Base-by-base conservation (phyloP, 169 alveolate species). In the Eimeria maxima region DNA sequence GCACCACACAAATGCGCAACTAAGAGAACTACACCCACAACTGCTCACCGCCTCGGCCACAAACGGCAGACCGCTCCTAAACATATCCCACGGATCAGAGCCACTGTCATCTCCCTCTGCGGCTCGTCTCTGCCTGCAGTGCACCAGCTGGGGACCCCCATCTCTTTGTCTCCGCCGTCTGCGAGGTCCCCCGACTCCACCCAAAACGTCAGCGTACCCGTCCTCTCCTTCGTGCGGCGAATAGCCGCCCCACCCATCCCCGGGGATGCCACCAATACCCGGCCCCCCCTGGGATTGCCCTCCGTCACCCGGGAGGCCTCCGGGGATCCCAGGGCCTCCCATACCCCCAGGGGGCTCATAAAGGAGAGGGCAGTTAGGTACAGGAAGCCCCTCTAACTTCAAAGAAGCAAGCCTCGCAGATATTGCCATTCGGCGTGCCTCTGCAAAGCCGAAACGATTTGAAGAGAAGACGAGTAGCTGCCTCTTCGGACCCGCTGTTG, bases 391-490 rank as follows among this genome's bases (percentile, higher is more conserved):
- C 89, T 78, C 89, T 42, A 78, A 47, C 63, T 78, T 78, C 13
- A 91, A 57, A 4, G 95, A 91, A n/a, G 69, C 74, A 71, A 91
- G 63, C 45, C 95, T 65, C 5, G 95, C 95, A 45, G 67, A 83
- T 24, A 91, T 76, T 33, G 95, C 95, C 95, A 91, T 73, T 42
- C 76, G 63, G 63, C 95, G 76, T 3, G 95, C 95, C 67, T 73
- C 81, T 1, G 83, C 95, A 74, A 91, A 91, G 1, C 95, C 95
- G 50, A 71, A 91, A 50, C 95, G 95, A 38, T 83, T 83, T 24
- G 95, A 91, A n/a, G 95, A 91, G 60, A 91, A 91, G 24, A 91
- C 95, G 10, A 91, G 86, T 29, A 91, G 95, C 89, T 91, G 95
- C 42, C 95, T 74, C 24, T 83, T 83, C 4, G 95, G 95, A 44